Conservation (phyloP, 2,329 filamentous ascomycete species). For the Penicillium oxalicum region DNA sequence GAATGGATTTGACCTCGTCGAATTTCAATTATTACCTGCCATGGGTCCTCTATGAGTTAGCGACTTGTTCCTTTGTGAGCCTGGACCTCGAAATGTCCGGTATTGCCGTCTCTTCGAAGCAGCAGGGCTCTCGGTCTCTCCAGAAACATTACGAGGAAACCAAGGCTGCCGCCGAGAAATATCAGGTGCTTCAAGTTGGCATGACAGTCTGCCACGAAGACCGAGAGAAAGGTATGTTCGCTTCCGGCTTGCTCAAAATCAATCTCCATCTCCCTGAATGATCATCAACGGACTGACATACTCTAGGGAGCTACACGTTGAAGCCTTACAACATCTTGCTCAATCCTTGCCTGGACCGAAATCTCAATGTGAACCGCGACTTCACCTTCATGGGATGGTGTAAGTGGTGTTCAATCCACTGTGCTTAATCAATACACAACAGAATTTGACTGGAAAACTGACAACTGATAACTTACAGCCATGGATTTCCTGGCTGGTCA, state of each 20-base stretch:
- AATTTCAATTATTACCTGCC: conserved; percentile 49
- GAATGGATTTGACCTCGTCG: conserved; percentile 53
- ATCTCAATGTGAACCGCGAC: conserved; percentile 54
- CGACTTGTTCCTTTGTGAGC: conserved; percentile 55
- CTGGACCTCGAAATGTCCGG: conserved; percentile 64
- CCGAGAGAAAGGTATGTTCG: conserved; percentile 27
- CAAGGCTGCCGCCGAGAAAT: conserved; percentile 56
- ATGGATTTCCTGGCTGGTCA: conserved; percentile 56
- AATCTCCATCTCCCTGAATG: conserved; percentile 28
- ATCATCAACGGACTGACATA: conserved; percentile 14
- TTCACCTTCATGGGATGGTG: conserved; percentile 53
- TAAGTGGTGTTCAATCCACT: conserved; percentile 21
- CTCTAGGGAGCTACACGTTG: conserved; percentile 48
- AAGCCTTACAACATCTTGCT: conserved; percentile 62
- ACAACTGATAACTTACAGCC: conserved; percentile 33
- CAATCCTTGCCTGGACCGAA: conserved; percentile 49
- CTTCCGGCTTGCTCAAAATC: background rate
- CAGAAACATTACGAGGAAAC: conserved; percentile 57
- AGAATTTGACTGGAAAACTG: background rate
- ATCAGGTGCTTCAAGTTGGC: conserved; percentile 61
- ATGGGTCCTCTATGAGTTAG: conserved; percentile 52
- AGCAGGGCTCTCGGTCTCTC: conserved; percentile 40
- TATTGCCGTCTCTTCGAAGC: conserved; percentile 44
- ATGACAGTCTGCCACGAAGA: conserved; percentile 60
- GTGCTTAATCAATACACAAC: too few species aligned